Base-by-base conservation (phyloP, 2,329 filamentous ascomycete species). In the Elsinoe necatrix region DNA sequence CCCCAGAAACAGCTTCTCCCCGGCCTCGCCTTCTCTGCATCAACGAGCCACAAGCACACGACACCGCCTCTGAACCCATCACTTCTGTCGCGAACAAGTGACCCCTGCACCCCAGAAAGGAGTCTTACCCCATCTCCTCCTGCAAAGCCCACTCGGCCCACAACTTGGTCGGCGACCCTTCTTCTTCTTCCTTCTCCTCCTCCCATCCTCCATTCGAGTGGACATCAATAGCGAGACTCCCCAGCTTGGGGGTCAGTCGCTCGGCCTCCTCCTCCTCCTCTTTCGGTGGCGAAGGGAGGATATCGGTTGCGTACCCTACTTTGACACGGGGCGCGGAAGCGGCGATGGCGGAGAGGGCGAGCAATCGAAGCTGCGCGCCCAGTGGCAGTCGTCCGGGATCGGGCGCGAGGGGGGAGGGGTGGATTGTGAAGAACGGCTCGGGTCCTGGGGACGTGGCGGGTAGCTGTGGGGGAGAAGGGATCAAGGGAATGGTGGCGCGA, bases 91-190 rank as follows among this genome's bases (percentile, higher is more conserved):
- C n/a, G n/a, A n/a, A n/a, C n/a, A n/a, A n/a, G n/a, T n/a, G n/a
- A n/a, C n/a, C n/a, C n/a, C n/a, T n/a, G n/a, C n/a, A n/a, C n/a
- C 43, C 21, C 43, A 18, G 7, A n/a, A 48, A 48, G 6, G 12
- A 21, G 6, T 50, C 31, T 52, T 37, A 52, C 25, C 48, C 48
- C 18, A 63, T 51, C 55, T 68, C 63, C 34, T 67, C 60, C 54
- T 63, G 61, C 58, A 64, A 55, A 14, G 64, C 63, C 68, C 67
- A 70, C 62, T 66, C 65, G 27, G 61, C 62, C 63, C 66, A 70
- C 5, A 69, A 59, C 61, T 69, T 69, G 0, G 67, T 69, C n/a
- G 68, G 68, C 27, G 62, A 65, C 47, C 69, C 68, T 3, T 57
- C 61, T 2, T 56, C 51, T 18, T 58, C 58, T 9, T 61, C 57